Evolutionary conservation across 768 basidiomycete genomes (phyloP).

Genomic region (Termitomyces sp.): DNA sequence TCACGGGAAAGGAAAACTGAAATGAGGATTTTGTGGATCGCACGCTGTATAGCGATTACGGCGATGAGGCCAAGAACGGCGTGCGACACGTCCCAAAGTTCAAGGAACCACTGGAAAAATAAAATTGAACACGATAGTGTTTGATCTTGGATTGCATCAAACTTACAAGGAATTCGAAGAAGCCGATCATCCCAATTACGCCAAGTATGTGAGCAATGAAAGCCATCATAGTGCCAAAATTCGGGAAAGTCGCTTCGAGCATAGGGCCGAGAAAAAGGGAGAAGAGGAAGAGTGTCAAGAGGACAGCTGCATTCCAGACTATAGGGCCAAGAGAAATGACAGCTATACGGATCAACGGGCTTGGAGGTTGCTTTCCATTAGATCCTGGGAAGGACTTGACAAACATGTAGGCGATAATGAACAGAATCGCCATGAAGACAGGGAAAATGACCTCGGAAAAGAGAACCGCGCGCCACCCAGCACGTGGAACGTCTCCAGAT

Average conservation of each 20-base stretch:
- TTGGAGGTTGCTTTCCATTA: conserved; percentile 61
- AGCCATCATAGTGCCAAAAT: conserved; percentile 91
- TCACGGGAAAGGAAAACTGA: conserved; percentile 93
- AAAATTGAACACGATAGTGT: conserved; percentile 11
- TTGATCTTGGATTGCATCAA: conserved; percentile 8
- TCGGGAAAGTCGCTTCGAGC: conserved; percentile 76
- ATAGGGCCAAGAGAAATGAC: conserved; percentile 92
- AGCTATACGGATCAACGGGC: conserved; percentile 87
- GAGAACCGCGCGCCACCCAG: conserved; percentile 86
- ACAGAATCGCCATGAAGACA: conserved; percentile 76
- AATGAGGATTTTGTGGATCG: conserved; percentile 90
- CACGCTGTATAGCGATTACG: conserved; percentile 87
- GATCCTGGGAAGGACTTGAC: conserved; percentile 78
- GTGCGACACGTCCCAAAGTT: conserved; percentile 87
- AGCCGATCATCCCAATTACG: conserved; percentile 82
- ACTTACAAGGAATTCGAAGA: conserved; percentile 93
- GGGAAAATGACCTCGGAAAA: conserved; percentile 87
- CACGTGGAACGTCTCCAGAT: conserved; percentile 91
- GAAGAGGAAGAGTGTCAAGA: conserved; percentile 83
- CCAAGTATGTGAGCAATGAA: conserved; percentile 81
- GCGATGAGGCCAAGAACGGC: conserved; percentile 92
- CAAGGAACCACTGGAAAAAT: conserved; percentile 81
- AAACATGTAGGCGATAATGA: conserved; percentile 88
- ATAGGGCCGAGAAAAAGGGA: conserved; percentile 93
- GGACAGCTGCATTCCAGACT: conserved; percentile 88